Evolutionary conservation across 805 yeast species (phyloP), one percentile per base, ranked within the genome.

Genomic region (Metschnikowia koreensis): DNA sequence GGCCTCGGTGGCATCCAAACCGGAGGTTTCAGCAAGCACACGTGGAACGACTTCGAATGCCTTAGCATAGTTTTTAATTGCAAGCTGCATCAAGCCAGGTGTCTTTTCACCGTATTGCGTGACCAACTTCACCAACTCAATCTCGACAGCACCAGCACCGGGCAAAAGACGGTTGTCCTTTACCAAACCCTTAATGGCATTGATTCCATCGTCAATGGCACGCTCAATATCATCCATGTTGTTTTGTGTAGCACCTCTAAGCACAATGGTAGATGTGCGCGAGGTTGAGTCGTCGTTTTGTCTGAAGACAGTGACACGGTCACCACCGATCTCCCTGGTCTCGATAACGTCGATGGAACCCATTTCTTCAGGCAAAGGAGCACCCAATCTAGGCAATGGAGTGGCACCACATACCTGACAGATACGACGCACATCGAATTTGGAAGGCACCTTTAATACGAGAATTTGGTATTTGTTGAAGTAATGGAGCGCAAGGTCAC

Each of bases 341-440:
- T 89, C 96, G 46, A 94, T 93, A 31, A 86, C 69, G 66, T 93
- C 99, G 54, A 94, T 81, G 41, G 79, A 66, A 50, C 99, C 99
- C 77, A 89, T 81, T 71, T 93, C 97, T 64, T 92, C 97, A 17
- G 96, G 93, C 73, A 89, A 82, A 61, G 97, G 97, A 2, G 97
- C 96, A 58, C 97, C 97, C 52, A 92, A 78, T 69, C 97, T 81
- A 47, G 97, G 93, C 66, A 93, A 79, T 52, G 98, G 97, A 28
- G 97, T 87, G 41, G 97, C 97, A 45, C 98, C 98, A 71, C 97
- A 92, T 15, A 94, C 98, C 68, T 97, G 87, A 65, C 96, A 87
- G 55, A 94, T 77, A 69, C 99, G 84, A 77, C 97, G 86, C 56
- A 94, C 73, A 64, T 94, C 99, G 64, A 94, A 94, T 68, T 94